Evolutionary conservation across 2,329 filamentous ascomycete genomes (phyloP).

Genomic region (Rhexocercosporidium sp.): DNA sequence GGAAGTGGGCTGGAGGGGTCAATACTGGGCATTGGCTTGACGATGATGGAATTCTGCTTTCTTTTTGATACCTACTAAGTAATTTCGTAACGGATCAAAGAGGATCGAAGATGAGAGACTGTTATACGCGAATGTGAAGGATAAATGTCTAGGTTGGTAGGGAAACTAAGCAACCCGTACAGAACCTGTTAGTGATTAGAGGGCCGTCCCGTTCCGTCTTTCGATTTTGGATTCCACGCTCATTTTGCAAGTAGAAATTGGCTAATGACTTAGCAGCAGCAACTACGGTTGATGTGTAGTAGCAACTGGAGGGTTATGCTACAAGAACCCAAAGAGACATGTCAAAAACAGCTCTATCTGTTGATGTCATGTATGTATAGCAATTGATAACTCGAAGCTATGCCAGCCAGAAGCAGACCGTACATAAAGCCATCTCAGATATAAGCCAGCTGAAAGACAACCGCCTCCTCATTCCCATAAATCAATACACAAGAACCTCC

Average conservation of each 20-base stretch:
- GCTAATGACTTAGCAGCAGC: no score
- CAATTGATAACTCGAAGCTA: neutral
- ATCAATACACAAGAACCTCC: conserved; percentile 36
- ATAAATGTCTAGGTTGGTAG: no score
- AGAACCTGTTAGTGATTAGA: neutral
- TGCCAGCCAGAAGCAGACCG: no score
- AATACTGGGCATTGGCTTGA: neutral
- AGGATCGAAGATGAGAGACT: neutral
- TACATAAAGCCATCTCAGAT: neutral
- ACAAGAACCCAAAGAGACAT: neutral
- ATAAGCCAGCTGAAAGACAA: neutral
- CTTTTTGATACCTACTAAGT: no score
- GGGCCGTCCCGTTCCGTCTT: neutral
- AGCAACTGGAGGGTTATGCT: no score
- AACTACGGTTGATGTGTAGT: neutral
- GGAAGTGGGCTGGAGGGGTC: conserved; percentile 7
- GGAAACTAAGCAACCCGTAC: neutral
- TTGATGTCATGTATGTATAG: neutral
- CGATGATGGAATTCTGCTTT: neutral
- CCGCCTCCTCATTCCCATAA: neutral
- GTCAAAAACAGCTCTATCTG: neutral
- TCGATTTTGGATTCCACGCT: neutral
- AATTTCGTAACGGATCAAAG: neutral
- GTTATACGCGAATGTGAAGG: no score
- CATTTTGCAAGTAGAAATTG: no score